These are phyloP conservation scores for Cryptosporidium bovis DNA, from an alignment of 169 alveolate genomes.

Conservation along the genomic window DNA sequence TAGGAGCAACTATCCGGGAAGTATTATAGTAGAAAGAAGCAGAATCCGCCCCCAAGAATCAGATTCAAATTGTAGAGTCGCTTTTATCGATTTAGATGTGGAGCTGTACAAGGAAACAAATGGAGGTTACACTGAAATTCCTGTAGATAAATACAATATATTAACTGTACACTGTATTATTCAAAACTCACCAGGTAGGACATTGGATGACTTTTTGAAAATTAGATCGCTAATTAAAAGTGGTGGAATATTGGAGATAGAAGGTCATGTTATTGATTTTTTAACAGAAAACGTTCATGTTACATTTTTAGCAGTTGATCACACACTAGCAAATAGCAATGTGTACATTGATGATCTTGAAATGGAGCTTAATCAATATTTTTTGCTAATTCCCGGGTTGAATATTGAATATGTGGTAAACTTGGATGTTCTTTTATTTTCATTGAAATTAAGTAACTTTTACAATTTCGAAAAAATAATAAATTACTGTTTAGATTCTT, in stretches of 20 bases:
- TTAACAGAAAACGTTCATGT: slow-evolving; percentile 1
- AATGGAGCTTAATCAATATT: slow-evolving; percentile 11
- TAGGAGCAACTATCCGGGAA: slow-evolving; percentile 13
- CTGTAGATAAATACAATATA: slow-evolving; percentile 14
- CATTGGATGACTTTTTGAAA: slow-evolving; percentile 39
- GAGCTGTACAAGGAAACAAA: background rate
- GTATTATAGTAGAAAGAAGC: slow-evolving; percentile 1
- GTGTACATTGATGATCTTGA: slow-evolving; percentile 2
- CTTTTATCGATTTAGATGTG: slow-evolving; percentile 16
- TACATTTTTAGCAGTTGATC: slow-evolving; percentile 25
- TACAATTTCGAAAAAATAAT: background rate
- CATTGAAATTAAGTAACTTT: background rate
- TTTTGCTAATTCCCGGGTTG: slow-evolving; percentile 17
- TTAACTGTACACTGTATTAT: slow-evolving; percentile 47
- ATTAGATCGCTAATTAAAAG: slow-evolving; percentile 24
- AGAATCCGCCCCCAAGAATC: background rate
- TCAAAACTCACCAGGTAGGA: background rate
- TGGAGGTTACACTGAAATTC: background rate
- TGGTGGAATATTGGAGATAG: slow-evolving; percentile 7
- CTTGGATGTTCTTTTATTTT: slow-evolving; percentile 11
- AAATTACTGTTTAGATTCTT: background rate
- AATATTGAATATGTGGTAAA: slow-evolving; percentile 25
- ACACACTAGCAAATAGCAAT: background rate
- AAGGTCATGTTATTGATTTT: background rate
- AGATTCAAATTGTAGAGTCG: slow-evolving; percentile 38